Base-by-base conservation (phyloP, 75 land plant species). In the Cryptomeria japonica region DNA sequence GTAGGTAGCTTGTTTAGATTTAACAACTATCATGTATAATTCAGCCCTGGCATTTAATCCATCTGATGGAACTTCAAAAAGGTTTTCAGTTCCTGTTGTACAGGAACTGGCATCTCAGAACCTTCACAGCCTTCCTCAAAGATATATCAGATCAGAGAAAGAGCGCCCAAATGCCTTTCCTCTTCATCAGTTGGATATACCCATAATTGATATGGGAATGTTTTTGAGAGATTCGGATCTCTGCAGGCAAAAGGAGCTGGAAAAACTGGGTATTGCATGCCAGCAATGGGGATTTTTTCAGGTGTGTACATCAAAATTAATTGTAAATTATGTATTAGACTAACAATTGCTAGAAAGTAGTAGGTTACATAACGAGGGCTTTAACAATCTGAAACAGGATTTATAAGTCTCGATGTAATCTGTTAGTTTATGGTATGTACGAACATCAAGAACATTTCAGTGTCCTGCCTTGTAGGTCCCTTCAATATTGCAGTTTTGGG, bases 261-360 rank as follows among this genome's bases (percentile, higher is more conserved):
- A 83, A 42, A 83, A 83, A 83, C 32, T 83, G 10, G 34, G 32
- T 0, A 83, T 28, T 5, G 84, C 53, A 4, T 83, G 84, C 53
- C 28, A 46, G 34, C 32, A 83, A 25, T 83, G 84, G 84, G 84
- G 84, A 46, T 83, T 83, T 44, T 83, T 83, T 22, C 84, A 83
- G 84, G 84, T 83, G 5, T 1, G 55, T 1, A 51, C 55, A 51
- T 13, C 15, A 51, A 64, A 64, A 64, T 25, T 64, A 9, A 64
- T 58, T 64, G 8, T 64, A 64, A 7, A 64, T 28, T 13, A 51
- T 13, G 55, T 51, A 2, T 2, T 51, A 47, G 55, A 51, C 15
- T 51, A 51, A 51, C 16, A 51, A 14, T 51, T 51, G 14, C 53
- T 49, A 11, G 53, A 49, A 49, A 49, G 53, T 49, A 11, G 53